Evolutionary conservation across 352 stramenopile genomes (phyloP).

Genomic region (Phytopythium oedochilum): DNA sequence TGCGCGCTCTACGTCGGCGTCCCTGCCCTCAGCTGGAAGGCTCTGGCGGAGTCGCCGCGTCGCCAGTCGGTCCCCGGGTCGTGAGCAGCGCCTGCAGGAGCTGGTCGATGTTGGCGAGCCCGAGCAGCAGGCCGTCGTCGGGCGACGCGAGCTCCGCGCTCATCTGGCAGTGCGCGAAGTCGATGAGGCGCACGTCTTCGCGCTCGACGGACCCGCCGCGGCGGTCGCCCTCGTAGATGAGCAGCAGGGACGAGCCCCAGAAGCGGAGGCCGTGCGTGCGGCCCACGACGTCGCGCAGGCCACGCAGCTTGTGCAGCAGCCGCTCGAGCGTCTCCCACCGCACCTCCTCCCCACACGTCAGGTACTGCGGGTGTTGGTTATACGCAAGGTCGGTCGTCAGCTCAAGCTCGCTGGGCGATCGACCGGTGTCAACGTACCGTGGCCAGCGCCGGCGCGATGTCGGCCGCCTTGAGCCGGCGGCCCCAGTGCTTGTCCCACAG

Average conservation of each 20-base stretch:
- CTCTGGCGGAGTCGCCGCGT: background rate
- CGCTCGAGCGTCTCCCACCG: slow-evolving; percentile 37
- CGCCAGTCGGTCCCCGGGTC: background rate
- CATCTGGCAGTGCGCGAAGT: slow-evolving; percentile 81
- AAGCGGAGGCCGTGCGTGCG: slow-evolving; percentile 56
- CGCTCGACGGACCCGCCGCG: slow-evolving; percentile 9
- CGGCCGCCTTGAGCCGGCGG: slow-evolving; percentile 34
- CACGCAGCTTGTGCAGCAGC: slow-evolving; percentile 36
- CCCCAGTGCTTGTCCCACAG: slow-evolving; percentile 83
- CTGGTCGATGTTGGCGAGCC: slow-evolving; percentile 51
- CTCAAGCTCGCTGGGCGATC: too few species aligned
- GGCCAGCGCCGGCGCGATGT: slow-evolving; percentile 58
- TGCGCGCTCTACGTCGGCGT: background rate
- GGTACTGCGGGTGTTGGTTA: too few species aligned
- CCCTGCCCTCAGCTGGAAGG: background rate
- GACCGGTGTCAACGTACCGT: slow-evolving; percentile 53
- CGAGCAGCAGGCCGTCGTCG: slow-evolving; percentile 64
- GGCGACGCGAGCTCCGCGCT: slow-evolving; percentile 36
- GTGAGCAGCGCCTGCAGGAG: slow-evolving; percentile 36
- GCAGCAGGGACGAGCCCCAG: slow-evolving; percentile 66
- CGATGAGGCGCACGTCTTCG: slow-evolving; percentile 62
- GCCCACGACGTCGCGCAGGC: slow-evolving; percentile 37
- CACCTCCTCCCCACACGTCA: slow-evolving; percentile 39
- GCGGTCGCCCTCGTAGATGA: slow-evolving; percentile 73
- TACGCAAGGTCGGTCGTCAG: too few species aligned